Evolutionary conservation across 2,329 filamentous ascomycete species (phyloP).

Genomic region (Phaeosphaeriaceae sp.): DNA sequence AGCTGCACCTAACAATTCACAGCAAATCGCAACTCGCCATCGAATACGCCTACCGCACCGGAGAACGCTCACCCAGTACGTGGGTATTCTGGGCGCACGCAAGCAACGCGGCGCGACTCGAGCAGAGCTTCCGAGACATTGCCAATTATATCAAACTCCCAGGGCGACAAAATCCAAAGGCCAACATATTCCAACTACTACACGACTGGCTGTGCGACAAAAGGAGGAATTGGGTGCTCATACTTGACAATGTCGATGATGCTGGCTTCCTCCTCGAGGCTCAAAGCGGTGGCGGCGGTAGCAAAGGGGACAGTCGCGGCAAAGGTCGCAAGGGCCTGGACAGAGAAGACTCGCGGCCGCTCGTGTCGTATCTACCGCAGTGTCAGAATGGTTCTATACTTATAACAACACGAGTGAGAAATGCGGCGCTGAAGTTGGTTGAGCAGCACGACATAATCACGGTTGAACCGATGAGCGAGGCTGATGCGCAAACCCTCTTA

Average conservation of each 20-base stretch:
- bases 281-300: too few relatives aligned
- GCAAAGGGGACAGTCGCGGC: neutral
- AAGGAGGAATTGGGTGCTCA: slow-evolving; percentile 4
- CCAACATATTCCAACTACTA: too few relatives aligned
- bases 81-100: slow-evolving; percentile 9
- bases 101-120: too few relatives aligned
- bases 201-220: too few relatives aligned
- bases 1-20: slow-evolving; percentile 11
- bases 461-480: slow-evolving; percentile 23
- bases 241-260: slow-evolving; percentile 3
- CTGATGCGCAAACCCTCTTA: slow-evolving; percentile 26
- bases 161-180: too few relatives aligned
- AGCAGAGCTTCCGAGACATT: too few relatives aligned
- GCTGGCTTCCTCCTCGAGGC: neutral
- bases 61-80: neutral
- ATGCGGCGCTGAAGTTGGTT: slow-evolving; percentile 36
- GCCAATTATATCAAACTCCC: too few relatives aligned
- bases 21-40: too few relatives aligned
- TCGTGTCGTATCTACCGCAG: neutral
- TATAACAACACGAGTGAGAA: neutral
- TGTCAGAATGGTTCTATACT: slow-evolving; percentile 41
- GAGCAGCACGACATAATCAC: slow-evolving; percentile 16
- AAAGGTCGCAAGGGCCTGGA: too few relatives aligned
- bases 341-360: too few relatives aligned
- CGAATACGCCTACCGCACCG: slow-evolving; percentile 5